These are phyloP conservation scores for Paramecium sonneborni DNA, from an alignment of 73 alveolate species.

Conservation along the genomic window DNA sequence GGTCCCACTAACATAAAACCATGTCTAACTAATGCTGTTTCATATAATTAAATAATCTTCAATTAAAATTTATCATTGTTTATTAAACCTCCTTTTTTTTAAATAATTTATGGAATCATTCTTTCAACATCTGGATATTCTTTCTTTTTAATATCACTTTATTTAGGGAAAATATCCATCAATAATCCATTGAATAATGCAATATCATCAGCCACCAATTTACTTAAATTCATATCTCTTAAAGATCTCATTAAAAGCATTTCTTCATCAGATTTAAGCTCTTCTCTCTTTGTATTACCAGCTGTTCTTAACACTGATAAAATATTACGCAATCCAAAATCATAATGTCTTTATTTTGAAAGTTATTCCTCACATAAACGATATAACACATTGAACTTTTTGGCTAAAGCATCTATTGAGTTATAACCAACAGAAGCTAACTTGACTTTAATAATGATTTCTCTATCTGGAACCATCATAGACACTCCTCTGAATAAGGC, in stretches of 20 bases:
- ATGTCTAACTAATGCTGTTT: slow-evolving; percentile 99
- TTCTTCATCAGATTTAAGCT: slow-evolving; percentile 90
- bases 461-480: slow-evolving; percentile 99
- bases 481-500: slow-evolving; percentile 99
- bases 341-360: slow-evolving; percentile 98
- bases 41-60: slow-evolving; percentile 98
- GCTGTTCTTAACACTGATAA: slow-evolving; percentile 98
- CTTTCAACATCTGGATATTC: slow-evolving; percentile 96
- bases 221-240: slow-evolving; percentile 99
- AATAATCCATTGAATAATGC: slow-evolving; percentile 98
- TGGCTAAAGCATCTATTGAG: slow-evolving; percentile 92
- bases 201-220: slow-evolving; percentile 99
- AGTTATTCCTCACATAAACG: slow-evolving; percentile 99
- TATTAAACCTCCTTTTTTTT: slow-evolving; percentile 56
- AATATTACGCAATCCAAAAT: slow-evolving; percentile 98
- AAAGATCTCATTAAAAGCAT: slow-evolving; percentile 96
- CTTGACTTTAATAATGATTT: slow-evolving; percentile 99
- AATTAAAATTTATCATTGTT: slow-evolving; percentile 74
- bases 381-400: slow-evolving; percentile 99
- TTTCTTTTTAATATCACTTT: slow-evolving; percentile 96
- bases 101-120: slow-evolving; percentile 72
- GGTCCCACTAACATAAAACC: slow-evolving; percentile 99
- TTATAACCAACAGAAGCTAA: slow-evolving; percentile 99
- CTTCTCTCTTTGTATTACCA: slow-evolving; percentile 96
- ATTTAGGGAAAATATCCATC: slow-evolving; percentile 99